These are phyloP conservation scores for Galeopsis tetrahit DNA, from an alignment of 257 asterid genomes.

Conservation along the genomic window DNA sequence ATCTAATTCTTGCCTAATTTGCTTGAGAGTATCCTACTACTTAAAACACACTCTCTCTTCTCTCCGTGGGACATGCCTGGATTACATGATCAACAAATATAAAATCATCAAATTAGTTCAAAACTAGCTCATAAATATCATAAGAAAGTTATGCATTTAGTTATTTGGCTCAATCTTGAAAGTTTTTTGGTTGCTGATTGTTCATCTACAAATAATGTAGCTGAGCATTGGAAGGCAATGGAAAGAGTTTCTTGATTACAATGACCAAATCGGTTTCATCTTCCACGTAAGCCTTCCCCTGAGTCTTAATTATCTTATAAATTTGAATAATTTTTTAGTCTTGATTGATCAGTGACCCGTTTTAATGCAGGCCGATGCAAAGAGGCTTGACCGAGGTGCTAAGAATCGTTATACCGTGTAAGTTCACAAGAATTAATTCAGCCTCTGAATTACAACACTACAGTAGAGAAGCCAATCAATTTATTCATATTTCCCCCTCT, in stretches of 20 bases:
- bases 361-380: slow-evolving; percentile 68
- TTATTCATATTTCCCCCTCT: not conserved
- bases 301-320: not conserved
- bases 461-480: not conserved
- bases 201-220: slow-evolving; percentile 44
- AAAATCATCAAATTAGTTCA: not conserved
- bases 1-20: too few relatives aligned
- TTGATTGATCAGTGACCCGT: not conserved
- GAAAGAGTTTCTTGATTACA: slow-evolving; percentile 88
- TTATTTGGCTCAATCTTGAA: not conserved
- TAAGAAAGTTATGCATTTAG: not conserved
- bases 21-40: too few relatives aligned
- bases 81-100: too few relatives aligned
- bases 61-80: too few relatives aligned
- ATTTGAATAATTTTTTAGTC: not conserved
- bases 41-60: too few relatives aligned
- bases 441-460: not conserved
- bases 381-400: slow-evolving; percentile 56
- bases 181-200: not conserved
- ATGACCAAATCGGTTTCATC: slow-evolving; percentile 70
- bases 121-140: not conserved
- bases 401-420: slow-evolving; percentile 65
- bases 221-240: slow-evolving; percentile 89
- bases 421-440: not conserved
- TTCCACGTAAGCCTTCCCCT: slow-evolving; percentile 59